Percentiles rank a stretch among this genome's conserved stretches.
These are phyloP conservation scores for Saccharomyces hybrid DNA, from an alignment of 1,139 yeast genomes.

Conservation along the genomic window DNA sequence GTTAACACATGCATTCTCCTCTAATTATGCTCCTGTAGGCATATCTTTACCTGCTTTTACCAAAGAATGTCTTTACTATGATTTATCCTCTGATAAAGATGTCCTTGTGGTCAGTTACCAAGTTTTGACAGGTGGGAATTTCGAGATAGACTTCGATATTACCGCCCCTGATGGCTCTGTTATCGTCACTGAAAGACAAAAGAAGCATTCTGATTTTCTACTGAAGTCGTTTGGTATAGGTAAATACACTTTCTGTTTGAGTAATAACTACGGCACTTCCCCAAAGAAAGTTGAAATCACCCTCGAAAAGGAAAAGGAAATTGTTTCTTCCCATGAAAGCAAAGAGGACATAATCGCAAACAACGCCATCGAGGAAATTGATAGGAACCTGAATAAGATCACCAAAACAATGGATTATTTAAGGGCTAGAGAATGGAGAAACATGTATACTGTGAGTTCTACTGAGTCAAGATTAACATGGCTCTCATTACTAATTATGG, in stretches of 20 bases:
- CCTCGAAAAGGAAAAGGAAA: constrained; percentile 40
- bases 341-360: constrained; percentile 49
- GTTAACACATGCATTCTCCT: constrained; percentile 10
- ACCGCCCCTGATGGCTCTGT: constrained; percentile 53
- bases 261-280: constrained; percentile 57
- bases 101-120: constrained; percentile 37
- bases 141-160: constrained; percentile 57
- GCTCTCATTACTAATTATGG: constrained; percentile 52
- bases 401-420: constrained; percentile 53
- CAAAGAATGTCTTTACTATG: constrained; percentile 36
- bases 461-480: constrained; percentile 59
- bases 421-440: constrained; percentile 67
- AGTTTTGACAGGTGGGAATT: constrained; percentile 59
- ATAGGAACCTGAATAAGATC: constrained; percentile 50
- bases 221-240: constrained; percentile 48
- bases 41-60: constrained; percentile 34
- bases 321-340: constrained; percentile 28
- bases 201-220: constrained; percentile 53
- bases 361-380: constrained; percentile 50
- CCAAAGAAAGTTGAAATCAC: constrained; percentile 61
- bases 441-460: constrained; percentile 60
- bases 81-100: constrained; percentile 31
- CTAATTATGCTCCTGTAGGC: constrained; percentile 31
- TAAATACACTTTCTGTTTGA: constrained; percentile 60
- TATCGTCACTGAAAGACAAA: constrained; percentile 43